Evolutionary conservation across 768 basidiomycete genomes (phyloP).

Genomic region (Rhodosporidiobolus odoratus): DNA sequence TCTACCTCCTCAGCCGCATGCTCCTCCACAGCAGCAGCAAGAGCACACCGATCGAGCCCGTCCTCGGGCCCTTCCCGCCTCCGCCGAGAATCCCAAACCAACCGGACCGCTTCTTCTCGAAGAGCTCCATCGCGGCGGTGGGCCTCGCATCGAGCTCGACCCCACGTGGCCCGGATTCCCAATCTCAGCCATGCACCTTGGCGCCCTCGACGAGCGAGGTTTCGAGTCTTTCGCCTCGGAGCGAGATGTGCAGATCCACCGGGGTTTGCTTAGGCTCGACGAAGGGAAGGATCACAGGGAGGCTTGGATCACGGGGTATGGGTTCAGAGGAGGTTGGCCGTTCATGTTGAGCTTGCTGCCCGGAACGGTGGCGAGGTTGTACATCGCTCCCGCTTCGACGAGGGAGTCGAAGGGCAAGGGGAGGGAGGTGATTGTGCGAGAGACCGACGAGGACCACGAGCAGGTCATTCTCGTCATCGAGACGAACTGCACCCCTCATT

Average conservation of each 20-base stretch:
- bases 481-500: slow-evolving; percentile 7
- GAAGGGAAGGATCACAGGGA: background rate
- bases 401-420: background rate
- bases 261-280: slow-evolving; percentile 3
- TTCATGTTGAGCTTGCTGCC: background rate
- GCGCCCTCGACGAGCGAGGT: slow-evolving; percentile 13
- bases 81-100: background rate
- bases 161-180: slow-evolving; percentile 2
- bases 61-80: background rate
- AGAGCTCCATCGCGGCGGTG: background rate
- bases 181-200: slow-evolving; percentile 5
- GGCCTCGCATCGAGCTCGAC: background rate
- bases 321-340: background rate
- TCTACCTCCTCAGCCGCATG: no score
- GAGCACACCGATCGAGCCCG: no score
- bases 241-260: background rate
- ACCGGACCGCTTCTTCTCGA: background rate
- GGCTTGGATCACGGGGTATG: background rate
- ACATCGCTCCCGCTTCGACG: background rate
- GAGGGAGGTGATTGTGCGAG: background rate
- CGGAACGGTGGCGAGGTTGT: background rate
- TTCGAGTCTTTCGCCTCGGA: slow-evolving; percentile 1
- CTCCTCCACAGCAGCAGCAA: no score
- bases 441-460: background rate
- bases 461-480: background rate